phyloP scores from a whole-genome alignment of 768 basidiomycete species.

The Russula dissimulans region DNA sequence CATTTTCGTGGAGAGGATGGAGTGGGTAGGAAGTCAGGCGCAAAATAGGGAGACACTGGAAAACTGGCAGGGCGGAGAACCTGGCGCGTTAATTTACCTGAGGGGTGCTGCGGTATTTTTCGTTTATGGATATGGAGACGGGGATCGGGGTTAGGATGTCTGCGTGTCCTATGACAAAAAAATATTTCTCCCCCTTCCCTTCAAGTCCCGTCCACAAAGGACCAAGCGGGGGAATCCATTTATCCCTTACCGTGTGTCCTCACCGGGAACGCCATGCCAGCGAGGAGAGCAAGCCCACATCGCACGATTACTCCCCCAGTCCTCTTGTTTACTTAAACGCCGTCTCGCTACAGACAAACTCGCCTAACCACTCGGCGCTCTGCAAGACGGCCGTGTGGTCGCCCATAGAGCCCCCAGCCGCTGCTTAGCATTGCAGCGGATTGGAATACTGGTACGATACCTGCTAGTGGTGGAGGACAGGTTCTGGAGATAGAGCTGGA shows the following conservation, averaged over 20 bases:
- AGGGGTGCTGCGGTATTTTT: not conserved
- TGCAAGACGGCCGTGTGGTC: not conserved
- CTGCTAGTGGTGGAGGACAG: not conserved
- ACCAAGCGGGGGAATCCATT: not conserved
- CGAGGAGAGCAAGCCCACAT: not conserved
- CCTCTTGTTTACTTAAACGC: constrained; percentile 4
- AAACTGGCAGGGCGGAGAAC: too few species aligned
- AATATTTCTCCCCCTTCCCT: not conserved
- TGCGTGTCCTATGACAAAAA: not conserved
- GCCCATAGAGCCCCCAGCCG: not conserved
- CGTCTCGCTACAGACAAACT: constrained; percentile 1
- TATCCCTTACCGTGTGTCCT: not conserved
- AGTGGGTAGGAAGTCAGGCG: too few species aligned
- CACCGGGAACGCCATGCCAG: not conserved
- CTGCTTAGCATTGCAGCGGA: not conserved
- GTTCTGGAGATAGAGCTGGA: not conserved
- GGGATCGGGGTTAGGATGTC: constrained; percentile 4
- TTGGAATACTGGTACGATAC: not conserved
- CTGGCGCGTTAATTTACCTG: too few species aligned
- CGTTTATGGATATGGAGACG: too few species aligned
- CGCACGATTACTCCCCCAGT: not conserved
- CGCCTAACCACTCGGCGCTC: not conserved
- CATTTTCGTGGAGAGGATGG: too few species aligned
- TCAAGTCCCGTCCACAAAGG: not conserved
- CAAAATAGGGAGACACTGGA: too few species aligned